Evolutionary conservation across 768 basidiomycete species (phyloP).

Genomic region (Pulveroboletus sp.): DNA sequence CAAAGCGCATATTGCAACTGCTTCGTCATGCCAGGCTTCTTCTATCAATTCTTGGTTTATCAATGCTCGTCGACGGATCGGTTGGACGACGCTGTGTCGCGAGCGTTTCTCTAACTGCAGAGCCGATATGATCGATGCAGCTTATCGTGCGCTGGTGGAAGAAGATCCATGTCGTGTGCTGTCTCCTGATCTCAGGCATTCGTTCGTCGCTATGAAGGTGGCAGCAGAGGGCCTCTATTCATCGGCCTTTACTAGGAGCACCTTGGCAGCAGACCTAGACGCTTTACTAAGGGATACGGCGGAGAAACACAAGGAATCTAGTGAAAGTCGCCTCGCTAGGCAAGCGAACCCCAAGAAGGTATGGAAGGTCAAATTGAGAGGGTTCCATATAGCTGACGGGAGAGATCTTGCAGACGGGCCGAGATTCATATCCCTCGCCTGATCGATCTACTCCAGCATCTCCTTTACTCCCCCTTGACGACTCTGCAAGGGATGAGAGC

Average conservation of each 20-base stretch:
- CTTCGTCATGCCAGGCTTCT: conserved; percentile 17
- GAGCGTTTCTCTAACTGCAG: conserved; percentile 24
- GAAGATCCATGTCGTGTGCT: conserved; percentile 14
- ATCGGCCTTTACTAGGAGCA: conserved; percentile 25
- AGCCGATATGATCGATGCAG: conserved; percentile 27
- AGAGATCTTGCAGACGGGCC: neutral
- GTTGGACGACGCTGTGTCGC: conserved; percentile 46
- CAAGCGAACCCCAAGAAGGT: conserved; percentile 1
- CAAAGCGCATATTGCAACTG: conserved; percentile 24
- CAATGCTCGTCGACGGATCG: conserved; percentile 47
- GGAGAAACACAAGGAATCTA: neutral
- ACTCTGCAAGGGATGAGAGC: conserved; percentile 10
- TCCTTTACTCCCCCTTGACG: conserved; percentile 8
- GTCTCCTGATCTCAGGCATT: conserved; percentile 12
- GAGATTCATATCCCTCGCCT: conserved; percentile 18
- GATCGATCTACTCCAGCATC: conserved; percentile 3
- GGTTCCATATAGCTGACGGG: neutral
- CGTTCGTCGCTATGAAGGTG: conserved; percentile 32
- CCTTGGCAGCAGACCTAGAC: conserved; percentile 28
- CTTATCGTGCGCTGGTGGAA: conserved; percentile 26
- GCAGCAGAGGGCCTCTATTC: conserved; percentile 32
- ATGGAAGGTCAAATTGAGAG: neutral
- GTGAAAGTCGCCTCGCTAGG: neutral
- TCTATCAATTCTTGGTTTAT: conserved; percentile 48
- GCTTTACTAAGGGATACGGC: conserved; percentile 29